Conservation (phyloP, 164 flowering plant species). For the Nelumbo lutea region DNA sequence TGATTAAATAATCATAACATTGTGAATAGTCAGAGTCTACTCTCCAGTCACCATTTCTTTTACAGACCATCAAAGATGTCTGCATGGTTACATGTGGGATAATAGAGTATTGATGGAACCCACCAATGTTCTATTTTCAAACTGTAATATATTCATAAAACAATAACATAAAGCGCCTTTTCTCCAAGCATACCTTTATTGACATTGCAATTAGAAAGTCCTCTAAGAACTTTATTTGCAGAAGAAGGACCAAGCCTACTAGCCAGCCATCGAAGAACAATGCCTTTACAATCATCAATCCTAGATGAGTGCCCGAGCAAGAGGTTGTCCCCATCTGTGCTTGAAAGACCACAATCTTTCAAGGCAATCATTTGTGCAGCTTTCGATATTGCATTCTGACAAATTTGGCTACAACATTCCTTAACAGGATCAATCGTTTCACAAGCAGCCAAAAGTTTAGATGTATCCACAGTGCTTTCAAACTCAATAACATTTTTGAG, state of each 20-base stretch:
- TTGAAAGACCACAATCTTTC: slow-evolving; percentile 43
- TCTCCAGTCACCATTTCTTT: too few relatives aligned
- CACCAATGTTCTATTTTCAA: background rate
- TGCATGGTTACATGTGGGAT: background rate
- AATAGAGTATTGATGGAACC: too few relatives aligned
- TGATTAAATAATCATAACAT: too few relatives aligned
- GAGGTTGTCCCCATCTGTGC: slow-evolving; percentile 25
- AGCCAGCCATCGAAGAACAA: slow-evolving; percentile 82
- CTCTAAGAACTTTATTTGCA: slow-evolving; percentile 78
- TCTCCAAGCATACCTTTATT: slow-evolving; percentile 56
- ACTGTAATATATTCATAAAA: too few relatives aligned
- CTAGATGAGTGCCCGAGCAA: slow-evolving; percentile 37
- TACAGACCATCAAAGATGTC: too few relatives aligned
- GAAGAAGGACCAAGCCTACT: slow-evolving; percentile 58
- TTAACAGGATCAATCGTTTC: slow-evolving; percentile 71
- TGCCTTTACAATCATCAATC: slow-evolving; percentile 62
- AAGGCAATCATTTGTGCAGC: slow-evolving; percentile 60
- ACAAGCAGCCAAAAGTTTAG: slow-evolving; percentile 70
- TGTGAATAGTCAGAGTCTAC: too few relatives aligned
- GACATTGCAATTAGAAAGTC: slow-evolving; percentile 82
- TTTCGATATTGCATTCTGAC: slow-evolving; percentile 80
- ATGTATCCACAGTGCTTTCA: slow-evolving; percentile 62
- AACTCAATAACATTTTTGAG: slow-evolving; percentile 64
- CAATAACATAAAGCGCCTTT: background rate
- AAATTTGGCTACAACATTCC: slow-evolving; percentile 79